A percentile compares a stretch with the other conserved stretches of the same genome.
Conservation (phyloP, 768 basidiomycete species). For the Leccinum ochraceum region DNA sequence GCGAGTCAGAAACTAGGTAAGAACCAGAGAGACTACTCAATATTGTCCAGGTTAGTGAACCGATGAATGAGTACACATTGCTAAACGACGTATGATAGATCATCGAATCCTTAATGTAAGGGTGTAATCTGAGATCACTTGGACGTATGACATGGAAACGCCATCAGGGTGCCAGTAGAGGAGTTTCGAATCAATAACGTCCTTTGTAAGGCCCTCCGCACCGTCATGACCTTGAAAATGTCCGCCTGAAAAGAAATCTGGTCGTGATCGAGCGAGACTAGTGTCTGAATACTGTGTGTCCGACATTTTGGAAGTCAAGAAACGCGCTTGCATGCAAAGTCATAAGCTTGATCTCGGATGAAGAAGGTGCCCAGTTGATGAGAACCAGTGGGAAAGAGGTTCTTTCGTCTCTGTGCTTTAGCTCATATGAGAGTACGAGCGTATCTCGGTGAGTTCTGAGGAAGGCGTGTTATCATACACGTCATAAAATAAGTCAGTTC, state of each 20-base stretch:
- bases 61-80: not conserved
- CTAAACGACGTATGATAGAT: not conserved
- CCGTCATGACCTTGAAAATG: slow-evolving; percentile 80
- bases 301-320: slow-evolving; percentile 76
- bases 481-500: not conserved
- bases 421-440: slow-evolving; percentile 69
- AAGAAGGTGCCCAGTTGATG: slow-evolving; percentile 84
- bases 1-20: not conserved
- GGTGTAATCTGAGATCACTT: not conserved
- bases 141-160: not conserved
- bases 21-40: slow-evolving; percentile 8
- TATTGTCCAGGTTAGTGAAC: not conserved
- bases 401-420: slow-evolving; percentile 77
- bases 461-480: not conserved
- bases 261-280: slow-evolving; percentile 2
- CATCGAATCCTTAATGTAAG: not conserved
- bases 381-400: slow-evolving; percentile 84
- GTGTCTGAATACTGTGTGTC: slow-evolving; percentile 36
- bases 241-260: slow-evolving; percentile 53
- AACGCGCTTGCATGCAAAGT: slow-evolving; percentile 86
- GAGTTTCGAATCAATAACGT: slow-evolving; percentile 65
- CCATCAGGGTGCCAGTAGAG: slow-evolving; percentile 20
- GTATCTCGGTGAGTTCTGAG: slow-evolving; percentile 76
- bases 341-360: slow-evolving; percentile 71
- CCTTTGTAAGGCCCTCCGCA: slow-evolving; percentile 73